Percentiles rank a stretch among this genome's conserved stretches.
Evolutionary conservation across 2,329 filamentous ascomycete species (phyloP).

Genomic region (Xylariomycetidae sp.): DNA sequence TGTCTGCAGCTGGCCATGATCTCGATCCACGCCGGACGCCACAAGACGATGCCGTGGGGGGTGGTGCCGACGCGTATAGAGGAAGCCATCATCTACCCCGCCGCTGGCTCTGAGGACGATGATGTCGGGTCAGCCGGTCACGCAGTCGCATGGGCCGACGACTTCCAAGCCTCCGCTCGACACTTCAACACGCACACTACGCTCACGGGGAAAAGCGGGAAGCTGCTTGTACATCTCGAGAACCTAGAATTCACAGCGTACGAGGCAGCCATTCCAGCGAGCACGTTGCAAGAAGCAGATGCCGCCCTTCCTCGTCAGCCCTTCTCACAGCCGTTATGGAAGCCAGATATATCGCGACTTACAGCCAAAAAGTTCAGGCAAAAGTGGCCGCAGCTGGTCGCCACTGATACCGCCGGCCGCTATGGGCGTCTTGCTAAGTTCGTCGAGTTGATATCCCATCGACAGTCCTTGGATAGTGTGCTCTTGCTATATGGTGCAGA

Average conservation of each 20-base stretch:
- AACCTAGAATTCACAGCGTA: conserved; percentile 8
- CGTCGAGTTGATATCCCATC: not conserved
- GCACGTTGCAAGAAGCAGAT: not conserved
- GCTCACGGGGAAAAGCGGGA: conserved; percentile 3
- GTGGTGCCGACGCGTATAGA: conserved; percentile 8
- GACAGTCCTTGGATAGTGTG: not conserved
- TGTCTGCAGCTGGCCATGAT: conserved; percentile 6
- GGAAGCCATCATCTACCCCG: conserved; percentile 4
- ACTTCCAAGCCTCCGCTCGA: conserved; percentile 7
- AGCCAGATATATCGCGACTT: conserved; percentile 1
- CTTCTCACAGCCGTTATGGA: not conserved
- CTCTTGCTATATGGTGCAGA: not conserved
- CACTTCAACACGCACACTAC: conserved; percentile 10
- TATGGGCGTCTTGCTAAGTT: conserved; percentile 1
- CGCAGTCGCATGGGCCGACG: conserved; percentile 16
- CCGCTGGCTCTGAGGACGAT: conserved; percentile 2
- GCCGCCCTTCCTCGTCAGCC: conserved; percentile 1
- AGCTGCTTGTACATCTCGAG: conserved; percentile 9
- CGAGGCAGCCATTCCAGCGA: conserved; percentile 6
- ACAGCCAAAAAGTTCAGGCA: conserved; percentile 2
- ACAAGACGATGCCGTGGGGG: too few species aligned
- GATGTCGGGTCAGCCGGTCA: conserved; percentile 5
- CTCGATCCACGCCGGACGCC: conserved; percentile 6
- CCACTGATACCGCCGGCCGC: not conserved
- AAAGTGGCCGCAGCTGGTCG: conserved; percentile 1